Conservation (phyloP, 306 rosid genomes). For the Macrotyloma uniflorum region DNA sequence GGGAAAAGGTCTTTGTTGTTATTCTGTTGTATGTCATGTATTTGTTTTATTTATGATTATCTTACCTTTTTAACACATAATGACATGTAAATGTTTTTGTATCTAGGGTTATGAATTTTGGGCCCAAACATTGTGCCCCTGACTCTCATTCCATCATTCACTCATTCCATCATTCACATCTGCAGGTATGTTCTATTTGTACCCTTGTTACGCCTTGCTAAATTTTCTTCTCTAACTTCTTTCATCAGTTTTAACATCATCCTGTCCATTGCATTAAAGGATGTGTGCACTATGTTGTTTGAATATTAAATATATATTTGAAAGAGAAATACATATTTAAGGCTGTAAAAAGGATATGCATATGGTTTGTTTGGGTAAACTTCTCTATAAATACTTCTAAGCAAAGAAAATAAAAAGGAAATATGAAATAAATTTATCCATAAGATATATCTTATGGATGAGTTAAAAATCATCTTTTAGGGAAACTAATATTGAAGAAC, state of each 20-base stretch:
- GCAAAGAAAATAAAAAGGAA: too few relatives aligned
- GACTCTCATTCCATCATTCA: not conserved
- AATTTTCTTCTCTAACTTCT: not conserved
- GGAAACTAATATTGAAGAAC: too few relatives aligned
- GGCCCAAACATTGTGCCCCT: not conserved
- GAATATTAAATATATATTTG: too few relatives aligned
- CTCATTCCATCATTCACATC: not conserved
- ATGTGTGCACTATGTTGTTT: too few relatives aligned
- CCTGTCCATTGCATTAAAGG: not conserved
- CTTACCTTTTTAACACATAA: not conserved
- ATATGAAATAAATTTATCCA: too few relatives aligned
- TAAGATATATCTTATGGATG: too few relatives aligned
- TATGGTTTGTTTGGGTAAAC: too few relatives aligned
- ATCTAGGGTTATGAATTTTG: constrained; percentile 14
- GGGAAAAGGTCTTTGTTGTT: not conserved
- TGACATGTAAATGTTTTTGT: constrained; percentile 15
- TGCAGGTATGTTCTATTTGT: constrained; percentile 33
- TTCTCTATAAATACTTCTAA: too few relatives aligned
- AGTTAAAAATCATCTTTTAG: too few relatives aligned
- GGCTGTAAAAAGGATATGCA: too few relatives aligned
- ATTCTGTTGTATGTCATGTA: not conserved
- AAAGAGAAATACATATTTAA: too few relatives aligned
- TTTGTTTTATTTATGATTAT: not conserved
- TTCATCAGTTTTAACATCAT: not conserved
- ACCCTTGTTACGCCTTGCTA: not conserved